Percentiles rank a stretch among this genome's conserved stretches.
Evolutionary conservation across 192 early-diverging fungal genomes (phyloP).

Genomic region (Backusella australiensis): DNA sequence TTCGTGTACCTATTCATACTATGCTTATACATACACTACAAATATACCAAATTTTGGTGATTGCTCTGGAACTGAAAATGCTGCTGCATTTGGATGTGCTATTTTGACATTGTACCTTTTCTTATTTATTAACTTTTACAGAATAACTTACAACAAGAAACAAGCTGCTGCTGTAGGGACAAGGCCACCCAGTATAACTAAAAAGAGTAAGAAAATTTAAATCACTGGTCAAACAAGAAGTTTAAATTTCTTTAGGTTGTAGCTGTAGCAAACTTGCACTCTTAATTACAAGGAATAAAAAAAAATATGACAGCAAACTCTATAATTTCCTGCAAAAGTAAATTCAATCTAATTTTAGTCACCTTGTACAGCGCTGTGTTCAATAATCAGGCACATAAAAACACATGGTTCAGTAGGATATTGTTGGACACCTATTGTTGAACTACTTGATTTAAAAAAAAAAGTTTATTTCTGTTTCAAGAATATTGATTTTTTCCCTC

Average conservation of each 20-base stretch:
- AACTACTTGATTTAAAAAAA: neutral
- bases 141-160: constrained; percentile 67
- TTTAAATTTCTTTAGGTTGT: neutral
- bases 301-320: neutral
- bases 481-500: neutral
- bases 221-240: neutral
- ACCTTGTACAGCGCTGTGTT: neutral
- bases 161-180: constrained; percentile 20
- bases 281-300: neutral
- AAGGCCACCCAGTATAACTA: neutral
- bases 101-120: constrained; percentile 76
- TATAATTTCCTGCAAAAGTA: neutral
- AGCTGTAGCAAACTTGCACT: neutral
- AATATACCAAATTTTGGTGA: constrained; percentile 53
- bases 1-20: constrained; percentile 77
- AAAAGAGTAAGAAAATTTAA: neutral
- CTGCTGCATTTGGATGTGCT: constrained; percentile 73
- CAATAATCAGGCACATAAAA: neutral
- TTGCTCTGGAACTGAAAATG: constrained; percentile 69
- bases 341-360: neutral
- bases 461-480: neutral
- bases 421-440: neutral
- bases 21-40: constrained; percentile 61
- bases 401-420: neutral
- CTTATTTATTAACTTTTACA: constrained; percentile 85